Conservation (phyloP, 2,329 filamentous ascomycete genomes). For the Arthrobotrys musiformis region DNA sequence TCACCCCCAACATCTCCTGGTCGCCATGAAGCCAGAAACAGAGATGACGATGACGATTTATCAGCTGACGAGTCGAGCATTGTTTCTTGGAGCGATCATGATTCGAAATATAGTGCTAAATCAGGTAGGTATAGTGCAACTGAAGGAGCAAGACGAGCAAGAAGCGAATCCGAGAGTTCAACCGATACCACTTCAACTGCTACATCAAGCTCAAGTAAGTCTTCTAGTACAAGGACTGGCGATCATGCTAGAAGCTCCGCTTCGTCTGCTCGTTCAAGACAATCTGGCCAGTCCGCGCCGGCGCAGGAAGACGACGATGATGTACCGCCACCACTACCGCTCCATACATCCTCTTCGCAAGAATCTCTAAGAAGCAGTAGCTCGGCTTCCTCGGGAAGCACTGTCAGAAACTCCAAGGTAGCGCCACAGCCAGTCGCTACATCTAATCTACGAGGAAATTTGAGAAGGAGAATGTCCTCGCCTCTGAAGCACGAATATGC, state of each 20-base stretch:
- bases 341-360: slow-evolving; percentile 55
- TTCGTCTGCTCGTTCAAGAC: slow-evolving; percentile 30
- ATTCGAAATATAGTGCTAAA: slow-evolving; percentile 36
- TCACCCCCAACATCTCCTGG: slow-evolving; percentile 39
- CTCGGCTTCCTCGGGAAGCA: slow-evolving; percentile 43
- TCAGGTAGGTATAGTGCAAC: slow-evolving; percentile 25
- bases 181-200: slow-evolving; percentile 33
- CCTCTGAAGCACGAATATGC: slow-evolving; percentile 97
- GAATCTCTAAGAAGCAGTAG: slow-evolving; percentile 40
- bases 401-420: slow-evolving; percentile 61
- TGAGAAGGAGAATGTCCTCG: slow-evolving; percentile 72
- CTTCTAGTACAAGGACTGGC: slow-evolving; percentile 32
- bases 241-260: slow-evolving; percentile 32
- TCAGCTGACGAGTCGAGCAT: slow-evolving; percentile 48
- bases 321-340: slow-evolving; percentile 58
- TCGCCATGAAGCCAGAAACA: slow-evolving; percentile 2
- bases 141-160: slow-evolving; percentile 25
- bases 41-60: slow-evolving; percentile 25
- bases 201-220: slow-evolving; percentile 29
- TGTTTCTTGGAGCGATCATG: slow-evolving; percentile 47
- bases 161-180: slow-evolving; percentile 52
- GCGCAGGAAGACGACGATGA: slow-evolving; percentile 49
- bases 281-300: slow-evolving; percentile 14
- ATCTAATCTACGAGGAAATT: slow-evolving; percentile 65
- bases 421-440: slow-evolving; percentile 70